Percentiles rank a stretch among this genome's conserved stretches.
Evolutionary conservation across 2,329 filamentous ascomycete genomes (phyloP).

Genomic region (Aspergillus hiratsukae): DNA sequence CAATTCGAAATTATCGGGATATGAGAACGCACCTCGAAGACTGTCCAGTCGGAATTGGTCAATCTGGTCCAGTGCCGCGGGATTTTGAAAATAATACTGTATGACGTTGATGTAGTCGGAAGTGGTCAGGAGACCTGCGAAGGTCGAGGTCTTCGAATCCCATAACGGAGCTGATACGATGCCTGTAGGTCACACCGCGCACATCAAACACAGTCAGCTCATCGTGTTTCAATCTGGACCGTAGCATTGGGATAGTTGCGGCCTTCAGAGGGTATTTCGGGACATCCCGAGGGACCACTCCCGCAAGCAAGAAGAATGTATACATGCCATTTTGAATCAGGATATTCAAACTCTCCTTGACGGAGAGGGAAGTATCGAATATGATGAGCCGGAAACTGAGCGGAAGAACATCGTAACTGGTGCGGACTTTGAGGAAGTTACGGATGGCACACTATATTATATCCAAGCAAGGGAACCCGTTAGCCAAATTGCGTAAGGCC

Average conservation of each 20-base stretch:
- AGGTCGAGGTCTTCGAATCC: slow-evolving; percentile 89
- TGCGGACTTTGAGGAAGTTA: slow-evolving; percentile 92
- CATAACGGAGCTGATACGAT: slow-evolving; percentile 97
- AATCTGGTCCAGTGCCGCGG: slow-evolving; percentile 80
- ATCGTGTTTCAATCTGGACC: slow-evolving; percentile 1
- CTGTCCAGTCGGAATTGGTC: slow-evolving; percentile 92
- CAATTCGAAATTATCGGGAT: not conserved
- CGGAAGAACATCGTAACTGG: slow-evolving; percentile 95
- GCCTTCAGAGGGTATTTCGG: not conserved
- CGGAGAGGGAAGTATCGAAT: slow-evolving; percentile 88
- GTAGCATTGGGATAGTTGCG: not conserved
- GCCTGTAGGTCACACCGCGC: slow-evolving; percentile 50
- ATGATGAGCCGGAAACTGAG: slow-evolving; percentile 94
- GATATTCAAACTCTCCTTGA: slow-evolving; percentile 95
- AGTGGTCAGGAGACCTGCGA: slow-evolving; percentile 89
- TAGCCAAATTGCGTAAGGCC: slow-evolving; percentile 18
- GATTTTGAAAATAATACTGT: slow-evolving; percentile 98
- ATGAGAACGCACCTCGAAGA: slow-evolving; percentile 64
- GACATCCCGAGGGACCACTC: not conserved
- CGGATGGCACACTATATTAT: slow-evolving; percentile 72
- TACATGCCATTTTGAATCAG: slow-evolving; percentile 84
- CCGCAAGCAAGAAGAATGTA: not conserved
- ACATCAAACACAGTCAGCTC: slow-evolving; percentile 16
- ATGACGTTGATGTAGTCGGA: slow-evolving; percentile 99
- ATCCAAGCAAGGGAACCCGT: slow-evolving; percentile 15